Evolutionary conservation across 495 filamentous ascomycete genomes (phyloP).

Genomic region (Apodospora peruviana): DNA sequence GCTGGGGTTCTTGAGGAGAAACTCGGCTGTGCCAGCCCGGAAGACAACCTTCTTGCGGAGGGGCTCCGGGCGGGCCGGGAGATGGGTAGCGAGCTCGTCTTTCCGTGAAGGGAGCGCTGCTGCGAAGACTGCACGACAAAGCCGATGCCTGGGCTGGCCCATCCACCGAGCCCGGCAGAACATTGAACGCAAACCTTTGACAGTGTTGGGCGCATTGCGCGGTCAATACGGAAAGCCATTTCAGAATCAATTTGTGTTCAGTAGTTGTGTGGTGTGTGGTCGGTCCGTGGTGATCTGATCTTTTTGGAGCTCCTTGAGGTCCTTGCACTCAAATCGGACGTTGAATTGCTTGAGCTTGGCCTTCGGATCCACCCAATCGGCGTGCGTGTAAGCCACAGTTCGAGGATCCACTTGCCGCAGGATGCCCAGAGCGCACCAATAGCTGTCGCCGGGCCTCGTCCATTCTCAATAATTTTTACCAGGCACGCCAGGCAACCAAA

Average conservation of each 20-base stretch:
- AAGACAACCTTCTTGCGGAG: slow-evolving; percentile 13
- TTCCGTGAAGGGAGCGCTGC: slow-evolving; percentile 11
- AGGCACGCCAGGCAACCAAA: neutral
- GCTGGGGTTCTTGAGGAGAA: slow-evolving; percentile 3
- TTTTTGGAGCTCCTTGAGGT: slow-evolving; percentile 16
- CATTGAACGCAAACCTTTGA: slow-evolving; percentile 25
- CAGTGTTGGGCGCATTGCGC: slow-evolving; percentile 23
- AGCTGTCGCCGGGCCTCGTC: too few relatives aligned
- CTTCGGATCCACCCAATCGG: neutral
- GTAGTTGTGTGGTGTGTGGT: neutral
- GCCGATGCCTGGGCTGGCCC: slow-evolving; percentile 11
- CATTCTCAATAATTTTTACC: too few relatives aligned
- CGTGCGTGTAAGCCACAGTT: neutral
- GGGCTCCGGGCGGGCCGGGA: neutral
- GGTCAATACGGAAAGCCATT: slow-evolving; percentile 26
- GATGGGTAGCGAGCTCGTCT: slow-evolving; percentile 4
- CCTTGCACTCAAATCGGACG: too few relatives aligned
- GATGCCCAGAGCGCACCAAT: too few relatives aligned
- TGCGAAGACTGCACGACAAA: slow-evolving; percentile 11
- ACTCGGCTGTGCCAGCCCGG: slow-evolving; percentile 12
- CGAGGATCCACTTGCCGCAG: neutral
- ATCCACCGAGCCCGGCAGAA: slow-evolving; percentile 14
- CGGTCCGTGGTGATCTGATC: neutral
- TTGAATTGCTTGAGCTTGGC: too few relatives aligned
- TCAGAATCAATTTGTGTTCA: too few relatives aligned